Evolutionary conservation across 495 filamentous ascomycete species (phyloP).

Genomic region (Trypethelium eluteriae): DNA sequence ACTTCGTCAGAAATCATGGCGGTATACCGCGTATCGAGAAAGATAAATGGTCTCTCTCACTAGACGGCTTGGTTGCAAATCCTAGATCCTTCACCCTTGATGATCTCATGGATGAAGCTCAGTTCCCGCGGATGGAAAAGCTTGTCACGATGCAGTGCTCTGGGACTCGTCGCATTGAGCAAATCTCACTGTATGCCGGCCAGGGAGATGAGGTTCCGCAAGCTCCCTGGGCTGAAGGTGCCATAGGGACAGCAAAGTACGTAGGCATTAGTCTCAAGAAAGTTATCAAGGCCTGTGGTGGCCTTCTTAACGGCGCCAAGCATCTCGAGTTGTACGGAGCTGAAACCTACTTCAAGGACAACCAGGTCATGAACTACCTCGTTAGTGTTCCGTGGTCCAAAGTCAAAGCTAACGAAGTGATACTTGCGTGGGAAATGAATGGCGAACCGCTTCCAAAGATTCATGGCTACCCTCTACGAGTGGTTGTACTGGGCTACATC

Average conservation of each 20-base stretch:
- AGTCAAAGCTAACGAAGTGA: slow-evolving; percentile 56
- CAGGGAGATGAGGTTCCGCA: slow-evolving; percentile 64
- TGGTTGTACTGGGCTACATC: slow-evolving; percentile 58
- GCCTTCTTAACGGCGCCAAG: slow-evolving; percentile 45
- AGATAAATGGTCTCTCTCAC: slow-evolving; percentile 43
- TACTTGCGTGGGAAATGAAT: slow-evolving; percentile 67
- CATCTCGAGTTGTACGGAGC: slow-evolving; percentile 59
- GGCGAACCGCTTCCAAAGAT: slow-evolving; percentile 56
- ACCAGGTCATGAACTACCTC: slow-evolving; percentile 54
- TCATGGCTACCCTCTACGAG: slow-evolving; percentile 57
- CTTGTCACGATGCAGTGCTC: slow-evolving; percentile 58
- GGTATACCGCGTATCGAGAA: slow-evolving; percentile 55
- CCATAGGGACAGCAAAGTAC: slow-evolving; percentile 58
- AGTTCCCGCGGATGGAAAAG: slow-evolving; percentile 50
- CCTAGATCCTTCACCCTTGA: slow-evolving; percentile 48
- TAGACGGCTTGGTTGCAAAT: slow-evolving; percentile 51
- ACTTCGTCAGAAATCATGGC: slow-evolving; percentile 63
- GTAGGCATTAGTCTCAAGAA: slow-evolving; percentile 57
- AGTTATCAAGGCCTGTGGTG: slow-evolving; percentile 59
- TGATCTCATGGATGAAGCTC: slow-evolving; percentile 49
- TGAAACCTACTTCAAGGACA: slow-evolving; percentile 62
- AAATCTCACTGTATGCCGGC: slow-evolving; percentile 54
- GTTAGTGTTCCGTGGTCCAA: slow-evolving; percentile 58
- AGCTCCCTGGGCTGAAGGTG: slow-evolving; percentile 48
- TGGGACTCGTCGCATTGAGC: slow-evolving; percentile 61